A percentile compares a stretch with the other conserved stretches of the same genome.
Conservation (phyloP, 306 rosid species). For the Notholithocarpus densiflorus region DNA sequence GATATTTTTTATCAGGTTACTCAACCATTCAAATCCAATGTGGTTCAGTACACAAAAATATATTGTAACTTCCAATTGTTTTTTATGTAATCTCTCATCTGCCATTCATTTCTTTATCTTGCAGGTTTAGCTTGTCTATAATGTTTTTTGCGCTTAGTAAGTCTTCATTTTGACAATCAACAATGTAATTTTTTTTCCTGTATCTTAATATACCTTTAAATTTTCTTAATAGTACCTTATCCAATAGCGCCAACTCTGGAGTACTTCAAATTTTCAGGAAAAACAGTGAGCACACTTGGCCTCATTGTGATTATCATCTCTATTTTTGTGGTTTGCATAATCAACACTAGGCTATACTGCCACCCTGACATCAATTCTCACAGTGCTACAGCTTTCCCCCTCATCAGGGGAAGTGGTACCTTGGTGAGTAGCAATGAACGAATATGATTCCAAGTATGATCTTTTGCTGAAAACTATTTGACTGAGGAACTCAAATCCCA, state of each 20-base stretch:
- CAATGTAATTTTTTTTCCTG: background rate
- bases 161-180: slow-evolving; percentile 21
- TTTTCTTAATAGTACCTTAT: background rate
- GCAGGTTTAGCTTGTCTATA: slow-evolving; percentile 53
- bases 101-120: background rate
- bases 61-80: too few relatives aligned
- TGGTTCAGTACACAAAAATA: too few relatives aligned
- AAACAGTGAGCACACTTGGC: slow-evolving; percentile 38
- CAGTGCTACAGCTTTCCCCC: slow-evolving; percentile 39
- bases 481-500: slow-evolving; percentile 37
- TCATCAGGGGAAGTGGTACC: slow-evolving; percentile 47
- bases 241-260: background rate
- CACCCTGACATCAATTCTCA: slow-evolving; percentile 49
- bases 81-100: background rate
- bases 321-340: slow-evolving; percentile 44
- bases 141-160: slow-evolving; percentile 50
- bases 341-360: slow-evolving; percentile 54
- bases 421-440: slow-evolving; percentile 32
- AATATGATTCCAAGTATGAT: slow-evolving; percentile 53
- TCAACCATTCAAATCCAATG: too few relatives aligned
- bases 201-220: background rate
- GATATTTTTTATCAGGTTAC: too few relatives aligned
- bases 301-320: slow-evolving; percentile 38
- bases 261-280: slow-evolving; percentile 37
- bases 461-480: slow-evolving; percentile 43